phyloP scores from a whole-genome alignment of 179 eudicot species.

The Actinidia chinensis region DNA sequence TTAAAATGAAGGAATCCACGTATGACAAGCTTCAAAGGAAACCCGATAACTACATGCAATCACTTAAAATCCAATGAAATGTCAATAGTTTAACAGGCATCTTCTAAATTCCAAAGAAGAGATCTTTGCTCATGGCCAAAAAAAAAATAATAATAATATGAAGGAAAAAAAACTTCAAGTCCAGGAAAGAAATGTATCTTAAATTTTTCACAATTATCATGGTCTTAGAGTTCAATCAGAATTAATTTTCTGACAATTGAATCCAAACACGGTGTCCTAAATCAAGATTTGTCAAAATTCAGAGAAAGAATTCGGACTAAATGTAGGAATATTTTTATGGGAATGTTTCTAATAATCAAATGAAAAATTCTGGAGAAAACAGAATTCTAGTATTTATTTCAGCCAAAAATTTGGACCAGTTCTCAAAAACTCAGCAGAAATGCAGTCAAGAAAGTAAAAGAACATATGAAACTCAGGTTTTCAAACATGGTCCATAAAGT shows the following conservation, averaged over 20 bases:
- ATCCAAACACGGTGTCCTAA: constrained; percentile 4
- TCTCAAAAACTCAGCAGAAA: neutral
- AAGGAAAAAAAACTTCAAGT: too few species aligned
- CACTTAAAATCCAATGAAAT: neutral
- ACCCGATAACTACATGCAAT: constrained; percentile 16
- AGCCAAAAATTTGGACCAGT: constrained; percentile 1
- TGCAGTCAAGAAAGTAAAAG: neutral
- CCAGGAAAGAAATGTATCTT: neutral
- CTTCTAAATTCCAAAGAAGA: neutral
- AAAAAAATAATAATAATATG: neutral
- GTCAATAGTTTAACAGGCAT: constrained; percentile 1
- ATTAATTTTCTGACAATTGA: neutral
- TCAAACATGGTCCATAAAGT: neutral
- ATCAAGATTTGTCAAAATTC: neutral
- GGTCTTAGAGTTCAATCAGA: neutral
- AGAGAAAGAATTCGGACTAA: neutral
- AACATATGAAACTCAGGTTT: neutral
- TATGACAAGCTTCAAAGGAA: neutral
- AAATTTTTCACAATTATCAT: neutral
- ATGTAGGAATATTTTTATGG: neutral
- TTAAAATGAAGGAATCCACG: neutral
- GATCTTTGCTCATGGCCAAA: neutral
- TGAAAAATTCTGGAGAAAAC: neutral
- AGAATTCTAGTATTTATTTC: neutral
- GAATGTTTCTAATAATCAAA: neutral